phyloP scores from a whole-genome alignment of 768 basidiomycete genomes.

The Trametes punicea region DNA sequence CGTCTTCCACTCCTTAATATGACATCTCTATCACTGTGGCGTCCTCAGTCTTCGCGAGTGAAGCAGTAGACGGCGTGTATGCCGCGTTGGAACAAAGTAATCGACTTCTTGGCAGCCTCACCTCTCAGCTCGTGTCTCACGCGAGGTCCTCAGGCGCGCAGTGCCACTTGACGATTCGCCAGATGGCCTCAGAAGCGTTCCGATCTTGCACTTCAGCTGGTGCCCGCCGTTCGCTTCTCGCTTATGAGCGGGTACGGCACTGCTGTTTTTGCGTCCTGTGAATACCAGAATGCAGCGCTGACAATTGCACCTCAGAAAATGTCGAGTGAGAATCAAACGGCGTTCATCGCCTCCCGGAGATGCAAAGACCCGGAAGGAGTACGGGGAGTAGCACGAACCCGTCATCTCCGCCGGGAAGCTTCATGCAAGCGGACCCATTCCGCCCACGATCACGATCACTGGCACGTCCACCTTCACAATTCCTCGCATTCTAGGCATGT shows the following conservation, averaged over 20 bases:
- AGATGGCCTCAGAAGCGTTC: not conserved
- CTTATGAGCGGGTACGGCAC: not conserved
- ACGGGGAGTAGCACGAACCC: not conserved
- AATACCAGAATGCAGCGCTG: no score
- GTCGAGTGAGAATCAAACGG: no score
- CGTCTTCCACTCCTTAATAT: not conserved
- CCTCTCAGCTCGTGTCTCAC: conserved; percentile 10
- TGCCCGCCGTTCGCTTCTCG: not conserved
- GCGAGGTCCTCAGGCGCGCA: conserved; percentile 12
- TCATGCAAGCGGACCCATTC: not conserved
- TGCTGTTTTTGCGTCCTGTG: no score
- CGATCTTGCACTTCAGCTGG: not conserved
- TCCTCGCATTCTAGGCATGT: conserved; percentile 7
- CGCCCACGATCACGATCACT: conserved; percentile 8
- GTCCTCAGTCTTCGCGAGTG: not conserved
- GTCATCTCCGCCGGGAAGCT: conserved; percentile 13
- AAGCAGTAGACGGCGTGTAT: not conserved
- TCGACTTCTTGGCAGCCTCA: conserved; percentile 1
- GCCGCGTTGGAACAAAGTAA: not conserved
- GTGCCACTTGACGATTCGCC: not conserved
- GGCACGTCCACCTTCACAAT: not conserved
- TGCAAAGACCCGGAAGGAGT: not conserved
- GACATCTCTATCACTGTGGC: not conserved
- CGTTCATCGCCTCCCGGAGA: not conserved
- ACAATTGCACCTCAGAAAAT: no score